Conservation (phyloP, 2,329 filamentous ascomycete genomes). For the Fusarium praegraminearum region DNA sequence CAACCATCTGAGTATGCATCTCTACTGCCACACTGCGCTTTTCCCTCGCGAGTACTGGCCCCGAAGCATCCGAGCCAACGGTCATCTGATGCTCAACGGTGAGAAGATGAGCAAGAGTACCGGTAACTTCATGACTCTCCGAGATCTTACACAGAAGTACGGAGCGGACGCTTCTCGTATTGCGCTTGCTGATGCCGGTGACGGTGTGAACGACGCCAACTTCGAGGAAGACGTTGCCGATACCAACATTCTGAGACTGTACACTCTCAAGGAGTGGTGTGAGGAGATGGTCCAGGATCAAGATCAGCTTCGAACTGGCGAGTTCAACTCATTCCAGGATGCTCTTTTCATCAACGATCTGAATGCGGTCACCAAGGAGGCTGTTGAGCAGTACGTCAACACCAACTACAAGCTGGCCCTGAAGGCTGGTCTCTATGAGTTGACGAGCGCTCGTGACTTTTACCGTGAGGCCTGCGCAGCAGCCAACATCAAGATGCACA, state of each 20-base stretch:
- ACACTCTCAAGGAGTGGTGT: conserved; percentile 87
- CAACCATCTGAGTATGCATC: conserved; percentile 74
- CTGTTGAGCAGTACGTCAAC: conserved; percentile 80
- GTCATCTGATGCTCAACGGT: conserved; percentile 92
- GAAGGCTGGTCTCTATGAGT: conserved; percentile 89
- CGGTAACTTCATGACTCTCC: conserved; percentile 94
- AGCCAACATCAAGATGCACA: conserved; percentile 87
- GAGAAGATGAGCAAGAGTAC: conserved; percentile 99
- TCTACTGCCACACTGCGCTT: conserved; percentile 55
- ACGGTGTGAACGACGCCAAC: conserved; percentile 95
- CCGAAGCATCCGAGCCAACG: conserved; percentile 85
- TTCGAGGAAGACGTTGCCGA: conserved; percentile 97
- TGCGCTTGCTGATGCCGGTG: conserved; percentile 92
- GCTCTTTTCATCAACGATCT: conserved; percentile 93
- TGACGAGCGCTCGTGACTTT: conserved; percentile 87
- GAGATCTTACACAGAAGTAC: conserved; percentile 88
- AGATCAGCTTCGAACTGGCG: conserved; percentile 76
- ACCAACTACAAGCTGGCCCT: conserved; percentile 85
- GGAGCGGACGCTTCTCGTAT: conserved; percentile 93
- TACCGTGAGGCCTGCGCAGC: conserved; percentile 87
- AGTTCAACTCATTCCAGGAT: conserved; percentile 84
- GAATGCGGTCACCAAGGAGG: conserved; percentile 83
- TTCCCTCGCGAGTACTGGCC: conserved; percentile 94
- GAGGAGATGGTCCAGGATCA: conserved; percentile 84
- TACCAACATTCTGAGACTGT: conserved; percentile 87